Percentiles rank a stretch among this genome's conserved stretches.
phyloP scores from a whole-genome alignment of 148 eudicot genomes.

The Oxyria digyna region DNA sequence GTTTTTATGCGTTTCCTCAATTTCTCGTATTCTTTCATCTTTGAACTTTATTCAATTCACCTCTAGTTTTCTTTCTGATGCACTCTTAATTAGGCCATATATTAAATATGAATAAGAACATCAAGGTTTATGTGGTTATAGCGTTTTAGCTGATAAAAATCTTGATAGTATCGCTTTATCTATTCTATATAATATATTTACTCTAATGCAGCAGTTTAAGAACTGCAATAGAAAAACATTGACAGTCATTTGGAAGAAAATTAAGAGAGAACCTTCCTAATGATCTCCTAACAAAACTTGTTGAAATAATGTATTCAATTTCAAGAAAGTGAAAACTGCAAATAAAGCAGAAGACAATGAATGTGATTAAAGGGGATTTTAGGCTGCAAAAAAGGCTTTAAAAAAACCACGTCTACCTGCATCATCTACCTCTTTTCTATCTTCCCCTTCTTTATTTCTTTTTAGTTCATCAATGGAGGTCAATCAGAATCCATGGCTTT shows the following conservation, averaged over 20 bases:
- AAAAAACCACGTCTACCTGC: neutral
- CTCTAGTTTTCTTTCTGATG: too few species aligned
- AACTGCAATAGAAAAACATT: neutral
- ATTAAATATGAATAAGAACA: too few species aligned
- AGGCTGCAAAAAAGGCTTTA: neutral
- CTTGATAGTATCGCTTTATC: too few species aligned
- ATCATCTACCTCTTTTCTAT: neutral
- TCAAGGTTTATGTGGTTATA: too few species aligned
- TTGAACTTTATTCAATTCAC: too few species aligned
- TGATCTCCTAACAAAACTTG: neutral
- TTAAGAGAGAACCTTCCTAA: neutral
- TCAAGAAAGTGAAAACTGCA: neutral
- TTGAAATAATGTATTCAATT: neutral
- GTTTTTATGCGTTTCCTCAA: too few species aligned
- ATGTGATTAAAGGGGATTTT: neutral
- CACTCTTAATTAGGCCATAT: too few species aligned
- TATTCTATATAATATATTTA: too few species aligned
- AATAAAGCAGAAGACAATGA: neutral
- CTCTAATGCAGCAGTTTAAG: neutral
- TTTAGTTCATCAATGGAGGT: neutral
- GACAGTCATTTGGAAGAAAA: neutral
- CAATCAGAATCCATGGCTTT: neutral
- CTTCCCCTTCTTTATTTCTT: neutral
- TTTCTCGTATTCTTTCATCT: too few species aligned
- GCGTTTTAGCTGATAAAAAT: too few species aligned